phyloP scores from a whole-genome alignment of 148 eudicot species.

The Camellia lanceoleosa region DNA sequence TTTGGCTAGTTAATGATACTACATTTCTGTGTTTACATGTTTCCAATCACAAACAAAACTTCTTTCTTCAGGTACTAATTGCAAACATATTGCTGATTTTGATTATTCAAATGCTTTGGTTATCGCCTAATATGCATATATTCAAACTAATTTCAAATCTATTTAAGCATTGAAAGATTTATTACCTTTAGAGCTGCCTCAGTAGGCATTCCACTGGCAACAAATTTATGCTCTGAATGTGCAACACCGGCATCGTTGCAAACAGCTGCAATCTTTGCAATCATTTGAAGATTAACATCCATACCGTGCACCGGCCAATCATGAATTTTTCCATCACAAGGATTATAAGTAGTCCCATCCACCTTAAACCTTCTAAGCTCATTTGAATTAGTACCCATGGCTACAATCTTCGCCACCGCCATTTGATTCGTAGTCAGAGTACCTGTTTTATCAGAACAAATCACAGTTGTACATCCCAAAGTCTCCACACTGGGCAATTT shows the following conservation, averaged over 20 bases:
- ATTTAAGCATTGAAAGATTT: no score
- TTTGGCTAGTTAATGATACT: no score
- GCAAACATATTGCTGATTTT: no score
- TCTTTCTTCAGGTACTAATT: no score
- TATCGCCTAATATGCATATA: no score
- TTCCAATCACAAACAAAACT: no score
- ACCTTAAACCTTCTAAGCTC: slow-evolving; percentile 30
- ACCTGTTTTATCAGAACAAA: slow-evolving; percentile 52
- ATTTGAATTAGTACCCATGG: slow-evolving; percentile 27
- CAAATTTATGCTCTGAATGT: slow-evolving; percentile 34
- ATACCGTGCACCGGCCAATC: slow-evolving; percentile 32
- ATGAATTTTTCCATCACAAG: slow-evolving; percentile 40
- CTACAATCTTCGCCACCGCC: slow-evolving; percentile 49
- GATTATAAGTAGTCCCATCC: slow-evolving; percentile 45
- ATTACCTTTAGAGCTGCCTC: slow-evolving; percentile 54
- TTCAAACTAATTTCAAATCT: no score
- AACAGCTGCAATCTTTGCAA: slow-evolving; percentile 44
- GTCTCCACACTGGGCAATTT: slow-evolving; percentile 58
- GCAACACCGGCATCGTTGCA: slow-evolving; percentile 50
- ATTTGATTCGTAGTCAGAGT: slow-evolving; percentile 54
- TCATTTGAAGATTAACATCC: slow-evolving; percentile 40
- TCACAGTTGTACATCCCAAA: slow-evolving; percentile 52
- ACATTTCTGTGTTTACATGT: no score
- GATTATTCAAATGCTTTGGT: no score
- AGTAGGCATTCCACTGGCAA: slow-evolving; percentile 53